These are phyloP conservation scores for Kurtzmaniella quercitrusa DNA, from an alignment of 1,139 yeast genomes.

Conservation along the genomic window DNA sequence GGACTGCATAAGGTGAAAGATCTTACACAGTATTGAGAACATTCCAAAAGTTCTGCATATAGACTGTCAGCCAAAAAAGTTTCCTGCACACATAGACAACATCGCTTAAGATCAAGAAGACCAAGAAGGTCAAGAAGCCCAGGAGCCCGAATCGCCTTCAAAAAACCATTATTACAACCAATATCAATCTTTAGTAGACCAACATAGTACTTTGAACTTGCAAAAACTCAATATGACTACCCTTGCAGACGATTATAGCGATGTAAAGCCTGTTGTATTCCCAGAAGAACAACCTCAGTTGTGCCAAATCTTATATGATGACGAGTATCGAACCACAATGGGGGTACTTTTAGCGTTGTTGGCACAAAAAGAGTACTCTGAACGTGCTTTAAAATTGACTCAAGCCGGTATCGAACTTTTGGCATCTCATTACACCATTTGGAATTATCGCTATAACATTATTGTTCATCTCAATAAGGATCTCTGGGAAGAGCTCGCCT, in stretches of 20 bases:
- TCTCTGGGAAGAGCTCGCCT: slow-evolving; percentile 53
- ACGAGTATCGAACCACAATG: slow-evolving; percentile 61
- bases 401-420: slow-evolving; percentile 58
- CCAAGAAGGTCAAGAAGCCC: no score
- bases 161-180: no score
- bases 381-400: slow-evolving; percentile 68
- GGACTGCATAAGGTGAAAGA: no score
- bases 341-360: slow-evolving; percentile 62
- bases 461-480: slow-evolving; percentile 37
- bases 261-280: slow-evolving; percentile 36
- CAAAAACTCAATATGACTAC: neutral
- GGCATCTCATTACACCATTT: slow-evolving; percentile 90
- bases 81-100: no score
- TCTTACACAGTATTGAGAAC: no score
- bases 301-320: slow-evolving; percentile 75
- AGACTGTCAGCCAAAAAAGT: no score
- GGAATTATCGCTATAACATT: slow-evolving; percentile 73
- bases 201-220: no score
- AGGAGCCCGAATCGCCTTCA: no score
- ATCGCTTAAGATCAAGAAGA: no score
- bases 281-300: slow-evolving; percentile 50
- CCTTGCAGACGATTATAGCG: slow-evolving; percentile 23
- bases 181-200: no score
- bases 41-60: no score
- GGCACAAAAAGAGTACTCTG: slow-evolving; percentile 57